A percentile compares a stretch with the other conserved stretches of the same genome.
Conservation (phyloP, 2,329 filamentous ascomycete species). For the Rutstroemia sp. region DNA sequence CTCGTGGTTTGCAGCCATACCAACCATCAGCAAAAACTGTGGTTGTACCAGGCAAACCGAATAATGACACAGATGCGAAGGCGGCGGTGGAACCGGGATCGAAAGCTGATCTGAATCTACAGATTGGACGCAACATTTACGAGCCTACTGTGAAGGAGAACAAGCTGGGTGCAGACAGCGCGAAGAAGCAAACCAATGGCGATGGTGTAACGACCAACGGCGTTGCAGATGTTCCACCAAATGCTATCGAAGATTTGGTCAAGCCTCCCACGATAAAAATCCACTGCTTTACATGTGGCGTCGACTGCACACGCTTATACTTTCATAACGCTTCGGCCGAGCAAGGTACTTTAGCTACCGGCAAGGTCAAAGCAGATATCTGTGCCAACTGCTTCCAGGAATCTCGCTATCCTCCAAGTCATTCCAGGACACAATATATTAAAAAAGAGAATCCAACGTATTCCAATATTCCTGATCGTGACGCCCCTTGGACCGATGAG, state of each 20-base stretch:
- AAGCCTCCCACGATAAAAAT: slow-evolving; percentile 62
- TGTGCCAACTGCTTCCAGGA: slow-evolving; percentile 89
- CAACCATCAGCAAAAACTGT: slow-evolving; percentile 78
- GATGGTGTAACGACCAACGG: slow-evolving; percentile 65
- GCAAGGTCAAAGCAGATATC: slow-evolving; percentile 69
- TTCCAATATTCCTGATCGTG: slow-evolving; percentile 68
- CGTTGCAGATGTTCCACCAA: slow-evolving; percentile 34
- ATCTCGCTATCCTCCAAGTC: slow-evolving; percentile 72
- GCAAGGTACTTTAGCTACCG: slow-evolving; percentile 30
- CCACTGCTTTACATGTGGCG: slow-evolving; percentile 85
- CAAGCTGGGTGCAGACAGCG: slow-evolving; percentile 52
- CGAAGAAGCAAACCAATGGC: slow-evolving; percentile 65
- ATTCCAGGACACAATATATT: slow-evolving; percentile 72
- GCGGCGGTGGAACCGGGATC: slow-evolving; percentile 55
- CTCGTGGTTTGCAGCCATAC: slow-evolving; percentile 88
- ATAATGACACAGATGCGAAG: slow-evolving; percentile 39
- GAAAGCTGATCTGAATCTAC: slow-evolving; percentile 82
- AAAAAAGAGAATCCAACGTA: slow-evolving; percentile 87
- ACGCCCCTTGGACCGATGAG: slow-evolving; percentile 84
- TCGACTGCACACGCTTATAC: slow-evolving; percentile 72
- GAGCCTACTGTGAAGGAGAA: slow-evolving; percentile 78
- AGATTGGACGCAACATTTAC: slow-evolving; percentile 91
- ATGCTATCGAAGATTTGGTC: slow-evolving; percentile 48
- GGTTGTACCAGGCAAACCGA: slow-evolving; percentile 53
- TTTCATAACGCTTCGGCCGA: slow-evolving; percentile 53